These are phyloP conservation scores for Mortierella sp. DNA, from an alignment of 371 early-diverging fungal genomes.

Conservation along the genomic window DNA sequence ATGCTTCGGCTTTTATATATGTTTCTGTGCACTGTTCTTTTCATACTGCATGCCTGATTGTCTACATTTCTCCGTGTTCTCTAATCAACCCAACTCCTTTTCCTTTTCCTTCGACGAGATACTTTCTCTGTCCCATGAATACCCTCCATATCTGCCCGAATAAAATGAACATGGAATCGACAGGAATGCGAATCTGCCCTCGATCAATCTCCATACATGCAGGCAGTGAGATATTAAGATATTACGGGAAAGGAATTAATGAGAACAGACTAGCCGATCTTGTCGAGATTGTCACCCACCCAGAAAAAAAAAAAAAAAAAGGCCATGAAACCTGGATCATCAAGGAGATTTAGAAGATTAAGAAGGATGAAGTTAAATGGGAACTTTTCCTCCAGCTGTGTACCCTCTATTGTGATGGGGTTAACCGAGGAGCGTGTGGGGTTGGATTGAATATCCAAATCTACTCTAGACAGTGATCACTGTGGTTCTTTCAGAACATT, in stretches of 20 bases:
- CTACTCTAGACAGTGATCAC: neutral
- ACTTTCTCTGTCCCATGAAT: neutral
- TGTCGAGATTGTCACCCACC: neutral
- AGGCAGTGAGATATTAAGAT: neutral
- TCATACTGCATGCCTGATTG: conserved; percentile 2
- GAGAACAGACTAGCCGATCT: neutral
- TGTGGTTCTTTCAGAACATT: neutral
- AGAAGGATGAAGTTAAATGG: too few species aligned
- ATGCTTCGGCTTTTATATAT: neutral
- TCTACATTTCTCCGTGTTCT: neutral
- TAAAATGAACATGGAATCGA: conserved; percentile 18
- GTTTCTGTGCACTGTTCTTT: too few species aligned
- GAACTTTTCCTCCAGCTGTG: too few species aligned
- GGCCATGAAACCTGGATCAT: too few species aligned
- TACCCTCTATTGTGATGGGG: neutral
- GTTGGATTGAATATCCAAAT: neutral
- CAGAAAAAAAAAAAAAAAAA: too few species aligned
- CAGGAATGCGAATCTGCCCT: conserved; percentile 35
- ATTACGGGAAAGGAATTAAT: neutral
- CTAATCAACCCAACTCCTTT: conserved; percentile 10
- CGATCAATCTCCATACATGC: neutral
- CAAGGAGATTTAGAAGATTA: too few species aligned
- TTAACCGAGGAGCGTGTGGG: neutral
- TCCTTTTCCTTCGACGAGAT: neutral
- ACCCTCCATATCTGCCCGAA: neutral